phyloP scores from a whole-genome alignment of 148 eudicot species.

The Chenopodium berlandieri region DNA sequence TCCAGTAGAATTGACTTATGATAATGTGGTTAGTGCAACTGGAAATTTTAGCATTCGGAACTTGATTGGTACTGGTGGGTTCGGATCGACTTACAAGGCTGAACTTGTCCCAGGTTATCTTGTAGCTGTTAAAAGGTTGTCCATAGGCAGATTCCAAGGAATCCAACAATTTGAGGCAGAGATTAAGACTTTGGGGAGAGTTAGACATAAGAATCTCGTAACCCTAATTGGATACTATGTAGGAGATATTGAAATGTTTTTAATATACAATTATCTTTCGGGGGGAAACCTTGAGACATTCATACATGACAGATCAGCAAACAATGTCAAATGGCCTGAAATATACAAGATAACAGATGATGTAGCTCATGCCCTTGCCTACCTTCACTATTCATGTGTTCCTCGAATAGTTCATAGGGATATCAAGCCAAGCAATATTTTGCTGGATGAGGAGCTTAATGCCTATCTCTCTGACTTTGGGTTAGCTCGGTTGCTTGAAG shows the following conservation, averaged over 20 bases:
- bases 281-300: conserved; percentile 66
- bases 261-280: conserved; percentile 60
- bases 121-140: conserved; percentile 61
- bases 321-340: conserved; percentile 41
- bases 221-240: conserved; percentile 64
- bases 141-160: conserved; percentile 60
- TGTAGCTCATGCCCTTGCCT: conserved; percentile 56
- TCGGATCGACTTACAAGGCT: conserved; percentile 71
- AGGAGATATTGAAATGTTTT: conserved; percentile 61
- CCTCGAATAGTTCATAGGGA: conserved; percentile 63
- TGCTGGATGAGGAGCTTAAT: conserved; percentile 59
- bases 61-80: conserved; percentile 64
- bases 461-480: conserved; percentile 71
- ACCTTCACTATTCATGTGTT: conserved; percentile 57
- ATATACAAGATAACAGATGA: conserved; percentile 57
- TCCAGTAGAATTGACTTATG: conserved; percentile 46
- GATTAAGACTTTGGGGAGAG: conserved; percentile 57
- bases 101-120: conserved; percentile 51
- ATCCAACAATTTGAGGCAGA: conserved; percentile 65
- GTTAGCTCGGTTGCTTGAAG: conserved; percentile 57
- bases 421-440: conserved; percentile 66
- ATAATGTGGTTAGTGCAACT: conserved; percentile 52
- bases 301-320: conserved; percentile 49
- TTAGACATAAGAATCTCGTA: conserved; percentile 59
- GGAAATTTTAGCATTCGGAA: conserved; percentile 55